Base-by-base conservation (phyloP, 78 protist species). In the Dictyostelium capitatum region DNA sequence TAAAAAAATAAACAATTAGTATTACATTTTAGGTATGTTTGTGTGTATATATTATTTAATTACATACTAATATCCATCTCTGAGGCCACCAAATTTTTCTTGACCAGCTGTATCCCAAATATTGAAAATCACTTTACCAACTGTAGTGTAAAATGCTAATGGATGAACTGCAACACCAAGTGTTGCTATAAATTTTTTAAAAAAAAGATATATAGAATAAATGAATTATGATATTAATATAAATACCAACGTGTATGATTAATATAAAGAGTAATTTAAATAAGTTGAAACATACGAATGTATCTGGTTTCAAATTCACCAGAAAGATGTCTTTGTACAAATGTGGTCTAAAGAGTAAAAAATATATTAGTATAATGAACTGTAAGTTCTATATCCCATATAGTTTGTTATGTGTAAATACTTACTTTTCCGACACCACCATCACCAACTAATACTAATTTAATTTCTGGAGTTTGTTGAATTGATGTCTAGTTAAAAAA, bases 71-170 rank as follows among this genome's bases (percentile, higher is more conserved):
- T 98, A 98, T 37, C 99, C 99, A 75, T 99, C 99, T 67, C 99
- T 97, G 30, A 99, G 95, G 19, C 99, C 99, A 12, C 99, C 99
- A 79, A 98, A 99, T 96, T 98, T 98, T 97, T 99, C 99, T 97
- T 99, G 99, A n/a, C 99, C 99, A 20, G 99, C 99, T 6, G 99
- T 99, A 90, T 99, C 99, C 99, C 99, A 99, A 56, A 97, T 97
- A 96, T 99, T 97, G 98, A 99, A 98, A 41, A 32, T 0, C 78
- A 99, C 83, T 50, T 73, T 80, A 57, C 99, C 99, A 59, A 74
- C 91, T 91, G 91, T 99, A 37, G 99, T 99, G 97, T 95, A 90
- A 97, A 99, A 99, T 25, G 0, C 11, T 41, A 99, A 96, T 47
- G 99, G 97, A 70, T 97, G 98, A 23, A 99, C 99, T 50, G 98